Percentiles rank a stretch among this genome's conserved stretches.
Conservation (phyloP, 371 early-diverging fungal genomes). For the Conidiobolus incongruus region DNA sequence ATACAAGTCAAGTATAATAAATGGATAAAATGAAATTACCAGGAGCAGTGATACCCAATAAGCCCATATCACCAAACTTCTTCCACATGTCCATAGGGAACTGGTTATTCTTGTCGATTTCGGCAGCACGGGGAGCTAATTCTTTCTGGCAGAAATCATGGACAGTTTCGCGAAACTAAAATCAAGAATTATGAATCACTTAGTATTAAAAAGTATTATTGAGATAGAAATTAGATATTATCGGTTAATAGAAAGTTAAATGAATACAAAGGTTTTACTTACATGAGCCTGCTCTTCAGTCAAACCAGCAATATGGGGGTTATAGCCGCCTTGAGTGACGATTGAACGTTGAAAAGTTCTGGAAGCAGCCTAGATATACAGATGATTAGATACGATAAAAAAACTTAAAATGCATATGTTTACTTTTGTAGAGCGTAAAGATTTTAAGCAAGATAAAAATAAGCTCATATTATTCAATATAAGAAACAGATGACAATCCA, state of each 20-base stretch:
- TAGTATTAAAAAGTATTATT: not conserved
- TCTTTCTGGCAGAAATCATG: conserved; percentile 60
- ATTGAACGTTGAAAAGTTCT: too few relatives aligned
- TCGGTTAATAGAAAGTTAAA: too few relatives aligned
- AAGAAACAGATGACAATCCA: too few relatives aligned
- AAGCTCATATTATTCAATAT: too few relatives aligned
- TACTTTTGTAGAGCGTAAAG: too few relatives aligned
- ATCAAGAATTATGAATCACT: not conserved
- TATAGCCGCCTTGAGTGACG: conserved; percentile 4
- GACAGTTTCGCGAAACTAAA: conserved; percentile 41
- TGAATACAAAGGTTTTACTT: too few relatives aligned
- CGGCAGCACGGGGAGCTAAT: conserved; percentile 57
- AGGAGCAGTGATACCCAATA: conserved; percentile 77
- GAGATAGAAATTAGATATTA: not conserved
- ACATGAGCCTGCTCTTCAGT: conserved; percentile 6
- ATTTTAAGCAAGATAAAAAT: too few relatives aligned
- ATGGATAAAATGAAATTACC: conserved; percentile 6
- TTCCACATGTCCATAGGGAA: conserved; percentile 95
- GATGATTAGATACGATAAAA: too few relatives aligned
- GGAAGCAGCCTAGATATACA: too few relatives aligned
- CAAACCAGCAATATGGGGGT: conserved; percentile 4
- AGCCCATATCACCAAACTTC: conserved; percentile 89
- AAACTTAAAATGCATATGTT: too few relatives aligned
- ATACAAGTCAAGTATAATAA: not conserved
- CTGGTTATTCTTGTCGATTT: conserved; percentile 63